Base-by-base conservation (phyloP, 176 grass and related monocot species). In the Pontederia crassipes region DNA sequence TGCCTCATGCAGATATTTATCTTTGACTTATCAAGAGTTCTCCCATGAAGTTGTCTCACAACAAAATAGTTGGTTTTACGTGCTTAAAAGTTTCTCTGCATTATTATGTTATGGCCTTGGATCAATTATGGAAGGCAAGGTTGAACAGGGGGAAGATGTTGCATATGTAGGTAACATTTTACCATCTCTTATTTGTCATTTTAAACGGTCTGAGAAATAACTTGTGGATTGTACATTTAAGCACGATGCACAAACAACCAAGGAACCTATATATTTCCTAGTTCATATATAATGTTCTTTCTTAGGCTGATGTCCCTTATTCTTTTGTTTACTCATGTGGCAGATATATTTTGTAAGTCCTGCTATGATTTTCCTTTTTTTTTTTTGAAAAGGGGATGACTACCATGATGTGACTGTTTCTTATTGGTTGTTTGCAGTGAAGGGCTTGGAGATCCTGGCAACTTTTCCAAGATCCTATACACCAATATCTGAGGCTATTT, bases 1-100 rank as follows among this genome's bases (percentile, higher is more conserved):
- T 81, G 75, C 73, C 20, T 87, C 92, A 4, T 97, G 76, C 78
- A 89, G 73, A 88, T 78, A 72, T 77, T 71, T 91, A 52, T 71
- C 76, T 75, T 76, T 79, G 76, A 63, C 51, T 61, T 84, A 52
- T 78, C 50, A 6, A 55, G 65, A 78, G 47, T 75, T 56, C 52
- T 75, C 77, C 58, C 48, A 51, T 55, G 52, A 76, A 49, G 57
- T 83, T 78, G 80, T 60, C 77, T 73, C 58, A 73, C 72, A 66
- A 61, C 69, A 77, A 32, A 81, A 72, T 12, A 84, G 81, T 16
- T 96, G 92, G 83, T 85, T 59, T 76, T 77, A 59, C 73, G 72
- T 90, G 59, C 67, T 96, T 40, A 72, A 84, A 66, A 67, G 72
- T 54, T 73, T 80, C 49, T 71, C 78, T 64, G 67, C 67, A 12